Percentiles rank a stretch among this genome's conserved stretches.
Conservation (phyloP, 371 early-diverging fungal species). For the Chytridium lagenaria region DNA sequence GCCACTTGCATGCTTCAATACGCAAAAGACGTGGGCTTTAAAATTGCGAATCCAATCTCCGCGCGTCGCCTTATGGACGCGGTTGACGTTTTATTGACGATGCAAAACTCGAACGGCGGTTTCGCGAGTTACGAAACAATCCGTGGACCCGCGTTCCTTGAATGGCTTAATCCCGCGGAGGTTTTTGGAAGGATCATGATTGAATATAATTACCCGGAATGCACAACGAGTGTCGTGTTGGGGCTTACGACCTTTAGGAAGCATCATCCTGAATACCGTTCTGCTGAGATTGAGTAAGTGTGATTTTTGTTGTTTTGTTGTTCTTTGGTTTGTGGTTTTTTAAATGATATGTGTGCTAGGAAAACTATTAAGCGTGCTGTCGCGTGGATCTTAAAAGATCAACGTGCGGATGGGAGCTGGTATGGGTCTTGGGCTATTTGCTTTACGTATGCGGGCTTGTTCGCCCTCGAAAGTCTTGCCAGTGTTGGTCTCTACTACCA, state of each 20-base stretch:
- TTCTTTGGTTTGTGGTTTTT: neutral
- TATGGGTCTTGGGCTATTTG: slow-evolving; percentile 97
- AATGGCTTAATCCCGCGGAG: slow-evolving; percentile 92
- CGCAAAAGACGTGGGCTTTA: neutral
- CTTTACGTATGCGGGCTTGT: slow-evolving; percentile 96
- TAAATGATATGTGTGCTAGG: slow-evolving; percentile 26
- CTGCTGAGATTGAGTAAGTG: slow-evolving; percentile 76
- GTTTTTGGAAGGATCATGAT: slow-evolving; percentile 96
- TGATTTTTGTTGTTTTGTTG: neutral
- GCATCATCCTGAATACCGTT: slow-evolving; percentile 80
- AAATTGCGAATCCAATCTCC: slow-evolving; percentile 37
- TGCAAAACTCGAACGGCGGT: slow-evolving; percentile 92
- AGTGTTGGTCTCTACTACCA: slow-evolving; percentile 83
- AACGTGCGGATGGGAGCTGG: slow-evolving; percentile 90
- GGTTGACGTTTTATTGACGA: slow-evolving; percentile 85
- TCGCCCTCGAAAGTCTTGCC: slow-evolving; percentile 87
- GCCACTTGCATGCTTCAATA: slow-evolving; percentile 77
- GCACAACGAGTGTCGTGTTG: slow-evolving; percentile 91
- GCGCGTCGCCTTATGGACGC: slow-evolving; percentile 80
- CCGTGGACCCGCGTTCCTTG: slow-evolving; percentile 81
- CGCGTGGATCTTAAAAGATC: slow-evolving; percentile 72
- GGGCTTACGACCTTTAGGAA: slow-evolving; percentile 81
- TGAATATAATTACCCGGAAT: slow-evolving; percentile 95
- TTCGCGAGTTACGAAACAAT: slow-evolving; percentile 90
- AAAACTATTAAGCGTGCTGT: slow-evolving; percentile 66